phyloP scores from a whole-genome alignment of 352 stramenopile genomes.

The Phytophthora lateralis region DNA sequence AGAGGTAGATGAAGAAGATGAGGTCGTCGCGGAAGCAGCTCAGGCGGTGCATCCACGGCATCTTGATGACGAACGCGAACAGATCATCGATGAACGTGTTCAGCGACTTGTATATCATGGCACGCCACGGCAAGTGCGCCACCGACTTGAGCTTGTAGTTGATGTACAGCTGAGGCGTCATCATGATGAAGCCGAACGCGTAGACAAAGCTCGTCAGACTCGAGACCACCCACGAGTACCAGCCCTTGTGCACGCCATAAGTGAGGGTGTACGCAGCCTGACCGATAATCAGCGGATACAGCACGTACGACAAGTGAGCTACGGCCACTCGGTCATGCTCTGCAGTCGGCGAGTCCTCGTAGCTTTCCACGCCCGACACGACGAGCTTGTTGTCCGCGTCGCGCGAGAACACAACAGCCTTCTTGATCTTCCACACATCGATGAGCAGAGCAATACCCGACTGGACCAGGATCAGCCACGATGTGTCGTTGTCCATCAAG shows the following conservation, averaged over 20 bases:
- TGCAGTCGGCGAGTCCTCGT: conserved; percentile 79
- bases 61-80: conserved; percentile 93
- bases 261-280: conserved; percentile 96
- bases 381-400: conserved; percentile 83
- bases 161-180: conserved; percentile 98
- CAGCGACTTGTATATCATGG: conserved; percentile 98
- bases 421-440: conserved; percentile 95
- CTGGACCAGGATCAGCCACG: conserved; percentile 94
- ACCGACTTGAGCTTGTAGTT: conserved; percentile 99
- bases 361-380: conserved; percentile 83
- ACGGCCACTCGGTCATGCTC: conserved; percentile 87
- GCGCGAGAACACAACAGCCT: conserved; percentile 87
- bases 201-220: conserved; percentile 98
- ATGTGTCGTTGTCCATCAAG: conserved; percentile 97
- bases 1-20: conserved; percentile 99
- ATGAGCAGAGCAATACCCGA: conserved; percentile 84
- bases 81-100: conserved; percentile 95
- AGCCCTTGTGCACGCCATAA: conserved; percentile 94
- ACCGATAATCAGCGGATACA: conserved; percentile 90
- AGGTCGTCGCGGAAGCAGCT: conserved; percentile 99
- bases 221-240: conserved; percentile 98
- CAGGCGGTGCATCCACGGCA: conserved; percentile 97
- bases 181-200: conserved; percentile 99
- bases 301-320: conserved; percentile 82
- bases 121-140: conserved; percentile 96